These are phyloP conservation scores for Agaricus sinodeliciosus DNA, from an alignment of 768 basidiomycete genomes.

Conservation along the genomic window DNA sequence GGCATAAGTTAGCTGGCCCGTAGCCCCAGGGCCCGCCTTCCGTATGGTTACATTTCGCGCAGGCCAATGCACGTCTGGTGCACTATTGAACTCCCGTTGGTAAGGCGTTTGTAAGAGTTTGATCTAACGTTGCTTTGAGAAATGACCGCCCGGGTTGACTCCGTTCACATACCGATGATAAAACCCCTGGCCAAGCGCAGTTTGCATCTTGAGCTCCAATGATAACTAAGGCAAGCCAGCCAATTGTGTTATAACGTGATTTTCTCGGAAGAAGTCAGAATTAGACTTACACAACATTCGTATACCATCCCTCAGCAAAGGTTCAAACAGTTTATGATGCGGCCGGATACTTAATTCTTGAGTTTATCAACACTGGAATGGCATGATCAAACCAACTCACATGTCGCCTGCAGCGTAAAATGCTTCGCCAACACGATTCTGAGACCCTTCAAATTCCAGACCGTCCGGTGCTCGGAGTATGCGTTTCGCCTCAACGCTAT, in stretches of 20 bases:
- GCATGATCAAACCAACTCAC: slow-evolving; percentile 9
- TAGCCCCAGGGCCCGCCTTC: slow-evolving; percentile 23
- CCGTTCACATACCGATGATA: slow-evolving; percentile 17
- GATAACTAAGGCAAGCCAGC: slow-evolving; percentile 16
- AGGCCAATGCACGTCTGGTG: slow-evolving; percentile 23
- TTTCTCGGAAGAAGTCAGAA: neutral
- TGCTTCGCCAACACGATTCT: slow-evolving; percentile 10
- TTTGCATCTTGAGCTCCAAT: slow-evolving; percentile 24
- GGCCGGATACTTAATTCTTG: slow-evolving; percentile 13
- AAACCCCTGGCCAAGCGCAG: slow-evolving; percentile 22
- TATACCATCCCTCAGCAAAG: slow-evolving; percentile 21
- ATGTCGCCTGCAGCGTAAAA: slow-evolving; percentile 15
- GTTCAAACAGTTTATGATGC: slow-evolving; percentile 18
- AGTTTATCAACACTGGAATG: too few relatives aligned
- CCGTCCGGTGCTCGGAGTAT: slow-evolving; percentile 14
- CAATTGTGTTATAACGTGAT: neutral
- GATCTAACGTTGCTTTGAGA: slow-evolving; percentile 10
- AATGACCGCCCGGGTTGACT: neutral
- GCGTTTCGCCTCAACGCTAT: slow-evolving; percentile 9
- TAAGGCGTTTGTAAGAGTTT: slow-evolving; percentile 19
- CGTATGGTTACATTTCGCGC: slow-evolving; percentile 17
- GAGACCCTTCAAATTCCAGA: slow-evolving; percentile 12
- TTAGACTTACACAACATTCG: slow-evolving; percentile 20
- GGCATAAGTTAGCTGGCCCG: slow-evolving; percentile 26
- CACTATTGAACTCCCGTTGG: slow-evolving; percentile 19